A percentile compares a stretch with the other conserved stretches of the same genome.
These are phyloP conservation scores for Fusarium tanahbumbuense DNA, from an alignment of 2,329 filamentous ascomycete species.

Conservation along the genomic window DNA sequence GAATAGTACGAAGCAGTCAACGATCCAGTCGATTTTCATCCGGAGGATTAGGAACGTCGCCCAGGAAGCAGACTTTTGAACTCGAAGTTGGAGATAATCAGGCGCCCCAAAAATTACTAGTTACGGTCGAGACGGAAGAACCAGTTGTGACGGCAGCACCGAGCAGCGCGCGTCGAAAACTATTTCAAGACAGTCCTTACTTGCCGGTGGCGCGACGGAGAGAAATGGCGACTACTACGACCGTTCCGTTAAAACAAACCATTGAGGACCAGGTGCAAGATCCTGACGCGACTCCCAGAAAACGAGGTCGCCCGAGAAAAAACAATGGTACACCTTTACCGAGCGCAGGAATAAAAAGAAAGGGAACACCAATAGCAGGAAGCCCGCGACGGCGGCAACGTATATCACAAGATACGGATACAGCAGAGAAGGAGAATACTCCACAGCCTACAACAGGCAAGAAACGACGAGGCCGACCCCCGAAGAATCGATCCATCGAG, in stretches of 20 bases:
- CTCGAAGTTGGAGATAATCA: constrained; percentile 64
- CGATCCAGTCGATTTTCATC: constrained; percentile 54
- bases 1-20: constrained; percentile 61
- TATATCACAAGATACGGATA: constrained; percentile 45
- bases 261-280: constrained; percentile 51
- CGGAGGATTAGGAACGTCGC: constrained; percentile 54
- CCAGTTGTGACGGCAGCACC: constrained; percentile 51
- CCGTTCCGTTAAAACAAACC: constrained; percentile 62
- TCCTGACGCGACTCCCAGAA: constrained; percentile 53
- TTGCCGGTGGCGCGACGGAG: constrained; percentile 51
- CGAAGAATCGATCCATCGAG: constrained; percentile 45
- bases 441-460: constrained; percentile 50
- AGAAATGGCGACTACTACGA: constrained; percentile 59
- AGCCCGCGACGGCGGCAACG: constrained; percentile 52
- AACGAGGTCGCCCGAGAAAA: constrained; percentile 60
- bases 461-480: constrained; percentile 47
- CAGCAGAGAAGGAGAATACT: constrained; percentile 38
- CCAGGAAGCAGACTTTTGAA: constrained; percentile 68
- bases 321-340: constrained; percentile 65
- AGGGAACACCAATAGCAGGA: constrained; percentile 58
- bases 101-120: constrained; percentile 64
- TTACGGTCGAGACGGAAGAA: constrained; percentile 66
- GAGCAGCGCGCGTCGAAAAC: constrained; percentile 52
- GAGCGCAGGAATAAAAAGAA: constrained; percentile 56
- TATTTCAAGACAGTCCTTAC: constrained; percentile 59